Conservation (phyloP, 441 rosid genomes). For the Euphorbia celastroides region DNA sequence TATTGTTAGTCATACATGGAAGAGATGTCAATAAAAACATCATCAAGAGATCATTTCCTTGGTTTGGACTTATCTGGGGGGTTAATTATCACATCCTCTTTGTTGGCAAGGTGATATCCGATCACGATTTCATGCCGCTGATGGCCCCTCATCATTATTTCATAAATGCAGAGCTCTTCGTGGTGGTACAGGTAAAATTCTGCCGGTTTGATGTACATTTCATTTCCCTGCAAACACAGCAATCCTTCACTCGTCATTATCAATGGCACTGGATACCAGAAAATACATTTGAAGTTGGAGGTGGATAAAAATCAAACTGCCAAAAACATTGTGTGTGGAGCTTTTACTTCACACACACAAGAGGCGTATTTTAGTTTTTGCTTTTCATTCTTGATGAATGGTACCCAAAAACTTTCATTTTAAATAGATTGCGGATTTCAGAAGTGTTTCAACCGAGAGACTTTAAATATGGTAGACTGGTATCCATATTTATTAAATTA, state of each 20-base stretch:
- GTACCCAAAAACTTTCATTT: background rate
- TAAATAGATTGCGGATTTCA: background rate
- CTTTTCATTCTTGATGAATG: background rate
- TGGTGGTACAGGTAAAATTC: constrained; percentile 75
- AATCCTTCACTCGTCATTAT: constrained; percentile 74
- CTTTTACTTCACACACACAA: background rate
- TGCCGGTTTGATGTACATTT: constrained; percentile 83
- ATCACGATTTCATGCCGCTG: constrained; percentile 66
- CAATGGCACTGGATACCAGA: constrained; percentile 1
- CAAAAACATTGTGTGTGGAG: background rate
- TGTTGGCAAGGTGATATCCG: constrained; percentile 59
- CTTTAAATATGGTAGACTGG: background rate
- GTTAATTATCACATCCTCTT: constrained; percentile 67
- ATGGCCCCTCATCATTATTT: constrained; percentile 69
- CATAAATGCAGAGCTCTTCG: constrained; percentile 70
- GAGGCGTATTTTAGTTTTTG: background rate
- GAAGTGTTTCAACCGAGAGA: background rate
- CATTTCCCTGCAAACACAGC: constrained; percentile 51
- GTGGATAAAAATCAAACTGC: background rate
- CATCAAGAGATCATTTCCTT: constrained; percentile 78
- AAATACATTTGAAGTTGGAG: no score
- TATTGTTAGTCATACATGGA: constrained; percentile 28
- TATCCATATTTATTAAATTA: background rate
- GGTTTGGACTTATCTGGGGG: constrained; percentile 51
- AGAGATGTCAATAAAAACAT: constrained; percentile 74